Conservation (phyloP, 805 yeast species). For the Ogataea henricii region DNA sequence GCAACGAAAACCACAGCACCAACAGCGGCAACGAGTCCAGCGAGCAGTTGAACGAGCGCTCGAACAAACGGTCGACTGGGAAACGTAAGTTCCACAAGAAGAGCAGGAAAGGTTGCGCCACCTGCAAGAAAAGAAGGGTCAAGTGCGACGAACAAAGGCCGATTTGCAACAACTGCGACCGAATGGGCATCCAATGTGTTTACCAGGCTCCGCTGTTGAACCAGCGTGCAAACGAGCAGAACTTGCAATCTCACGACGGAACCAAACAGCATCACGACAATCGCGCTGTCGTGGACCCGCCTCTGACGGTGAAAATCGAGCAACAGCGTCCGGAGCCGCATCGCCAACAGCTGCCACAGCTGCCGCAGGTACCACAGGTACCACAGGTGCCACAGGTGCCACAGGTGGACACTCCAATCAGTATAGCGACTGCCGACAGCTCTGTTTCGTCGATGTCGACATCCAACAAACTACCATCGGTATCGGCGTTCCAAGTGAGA, state of each 20-base stretch:
- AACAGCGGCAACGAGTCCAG: constrained; percentile 1
- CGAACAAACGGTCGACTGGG: constrained; percentile 50
- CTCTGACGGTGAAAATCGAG: not conserved
- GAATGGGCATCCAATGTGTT: constrained; percentile 77
- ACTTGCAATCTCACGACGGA: not conserved
- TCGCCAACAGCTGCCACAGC: not conserved
- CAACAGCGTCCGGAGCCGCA: too few species aligned
- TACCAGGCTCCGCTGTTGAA: constrained; percentile 39
- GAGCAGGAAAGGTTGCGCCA: constrained; percentile 84
- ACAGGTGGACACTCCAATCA: constrained; percentile 1
- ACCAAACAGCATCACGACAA: not conserved
- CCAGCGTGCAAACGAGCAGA: constrained; percentile 4
- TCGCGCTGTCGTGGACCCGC: not conserved
- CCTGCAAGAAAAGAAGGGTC: constrained; percentile 86
- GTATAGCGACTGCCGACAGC: not conserved
- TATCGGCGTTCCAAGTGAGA: constrained; percentile 2
- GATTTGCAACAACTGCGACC: constrained; percentile 71
- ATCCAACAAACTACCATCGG: constrained; percentile 1
- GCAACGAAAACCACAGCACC: not conserved
- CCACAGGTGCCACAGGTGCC: not conserved
- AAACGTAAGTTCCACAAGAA: constrained; percentile 89
- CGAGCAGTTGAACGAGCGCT: constrained; percentile 10
- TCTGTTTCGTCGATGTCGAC: constrained; percentile 2
- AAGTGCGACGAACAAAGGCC: constrained; percentile 92
- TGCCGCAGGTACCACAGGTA: not conserved